Conservation (phyloP, 495 filamentous ascomycete genomes). For the Jackrogersella multiformis region DNA sequence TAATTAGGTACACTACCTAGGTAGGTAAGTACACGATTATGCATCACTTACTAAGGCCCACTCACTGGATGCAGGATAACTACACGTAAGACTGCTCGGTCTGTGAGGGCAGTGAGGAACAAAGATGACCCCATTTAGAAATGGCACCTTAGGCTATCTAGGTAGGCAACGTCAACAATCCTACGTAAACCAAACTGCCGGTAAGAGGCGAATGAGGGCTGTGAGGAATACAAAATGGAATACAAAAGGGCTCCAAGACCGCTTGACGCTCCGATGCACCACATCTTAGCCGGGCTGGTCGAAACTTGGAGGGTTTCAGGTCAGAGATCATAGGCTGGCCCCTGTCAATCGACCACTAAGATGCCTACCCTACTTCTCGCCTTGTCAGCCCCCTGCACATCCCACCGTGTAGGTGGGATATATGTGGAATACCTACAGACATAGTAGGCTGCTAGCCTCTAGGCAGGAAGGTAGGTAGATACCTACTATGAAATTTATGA, state of each 20-base stretch:
- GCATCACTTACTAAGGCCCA: neutral
- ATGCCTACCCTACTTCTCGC: conserved; percentile 4
- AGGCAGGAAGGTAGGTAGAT: no score
- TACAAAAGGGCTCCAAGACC: conserved; percentile 26
- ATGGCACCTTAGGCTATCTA: neutral
- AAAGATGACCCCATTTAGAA: conserved; percentile 3
- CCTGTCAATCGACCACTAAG: conserved; percentile 35
- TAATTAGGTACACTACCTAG: neutral
- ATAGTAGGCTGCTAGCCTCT: no score
- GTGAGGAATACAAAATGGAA: conserved; percentile 22
- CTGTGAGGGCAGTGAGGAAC: neutral
- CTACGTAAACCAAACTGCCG: conserved; percentile 38
- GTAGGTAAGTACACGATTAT: no score
- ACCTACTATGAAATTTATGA: no score
- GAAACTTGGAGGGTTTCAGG: conserved; percentile 49
- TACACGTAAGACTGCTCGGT: neutral
- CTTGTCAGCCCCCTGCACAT: conserved; percentile 39
- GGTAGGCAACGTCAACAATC: conserved; percentile 14
- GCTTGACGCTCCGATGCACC: conserved; percentile 25
- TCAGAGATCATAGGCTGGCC: conserved; percentile 42
- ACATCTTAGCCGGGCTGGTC: conserved; percentile 42
- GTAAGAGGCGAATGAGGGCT: conserved; percentile 25
- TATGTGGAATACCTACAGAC: no score
- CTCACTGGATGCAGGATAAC: neutral
- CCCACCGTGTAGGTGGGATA: conserved; percentile 49